These are phyloP conservation scores for Pezicula rhizophila DNA, from an alignment of 2,329 filamentous ascomycete species.

Conservation along the genomic window DNA sequence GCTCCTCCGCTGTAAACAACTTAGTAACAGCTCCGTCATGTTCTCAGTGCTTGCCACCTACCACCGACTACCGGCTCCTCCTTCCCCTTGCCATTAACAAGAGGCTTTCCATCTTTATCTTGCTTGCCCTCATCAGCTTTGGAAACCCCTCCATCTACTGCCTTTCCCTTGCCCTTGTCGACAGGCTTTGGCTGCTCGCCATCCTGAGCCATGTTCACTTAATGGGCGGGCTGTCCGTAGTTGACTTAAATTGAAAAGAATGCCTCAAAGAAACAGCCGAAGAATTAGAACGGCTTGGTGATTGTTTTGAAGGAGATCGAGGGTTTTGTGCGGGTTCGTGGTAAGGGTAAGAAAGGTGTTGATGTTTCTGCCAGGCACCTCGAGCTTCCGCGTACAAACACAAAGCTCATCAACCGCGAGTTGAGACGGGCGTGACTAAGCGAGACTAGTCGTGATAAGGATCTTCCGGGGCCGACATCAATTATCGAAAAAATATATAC, in stretches of 20 bases:
- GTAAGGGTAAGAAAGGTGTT: slow-evolving; percentile 13
- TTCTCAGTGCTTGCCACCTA: slow-evolving; percentile 19
- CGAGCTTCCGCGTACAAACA: slow-evolving; percentile 26
- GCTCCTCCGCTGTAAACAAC: slow-evolving; percentile 62
- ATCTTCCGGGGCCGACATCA: slow-evolving; percentile 2
- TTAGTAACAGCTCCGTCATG: slow-evolving; percentile 27
- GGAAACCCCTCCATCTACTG: slow-evolving; percentile 57
- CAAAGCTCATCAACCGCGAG: slow-evolving; percentile 15
- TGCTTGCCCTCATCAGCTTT: slow-evolving; percentile 53
- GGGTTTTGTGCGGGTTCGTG: slow-evolving; percentile 24
- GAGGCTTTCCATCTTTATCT: slow-evolving; percentile 64
- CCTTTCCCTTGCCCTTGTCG: slow-evolving; percentile 97
- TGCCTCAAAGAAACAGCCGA: neutral
- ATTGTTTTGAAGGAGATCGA: neutral
- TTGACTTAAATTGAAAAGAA: neutral
- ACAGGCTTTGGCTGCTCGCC: slow-evolving; percentile 76
- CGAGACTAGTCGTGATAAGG: slow-evolving; percentile 16
- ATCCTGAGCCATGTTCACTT: slow-evolving; percentile 79
- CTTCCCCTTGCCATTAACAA: slow-evolving; percentile 63
- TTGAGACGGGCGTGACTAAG: slow-evolving; percentile 11
- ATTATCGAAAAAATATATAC: slow-evolving; percentile 1
- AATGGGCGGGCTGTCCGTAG: slow-evolving; percentile 7
- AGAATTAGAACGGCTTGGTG: neutral
- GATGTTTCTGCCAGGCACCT: slow-evolving; percentile 20
- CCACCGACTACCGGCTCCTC: slow-evolving; percentile 51